Evolutionary conservation across 164 flowering plant species (phyloP).

Genomic region (grape (Vitis vinifera)): DNA sequence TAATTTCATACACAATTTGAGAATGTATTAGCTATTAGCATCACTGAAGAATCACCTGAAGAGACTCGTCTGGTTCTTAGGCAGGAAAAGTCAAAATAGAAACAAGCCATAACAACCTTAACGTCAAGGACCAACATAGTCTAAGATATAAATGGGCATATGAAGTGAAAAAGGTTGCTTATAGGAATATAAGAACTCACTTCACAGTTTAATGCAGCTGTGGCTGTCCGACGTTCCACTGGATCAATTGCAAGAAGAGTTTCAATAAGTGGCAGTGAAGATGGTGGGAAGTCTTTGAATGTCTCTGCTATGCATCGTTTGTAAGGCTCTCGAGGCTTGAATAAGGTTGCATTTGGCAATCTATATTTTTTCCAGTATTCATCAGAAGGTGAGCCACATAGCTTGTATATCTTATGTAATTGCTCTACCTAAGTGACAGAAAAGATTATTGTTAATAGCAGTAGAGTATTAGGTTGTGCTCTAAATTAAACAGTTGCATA

Average conservation of each 20-base stretch:
- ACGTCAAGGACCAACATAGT: background rate
- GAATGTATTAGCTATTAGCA: no score
- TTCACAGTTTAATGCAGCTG: constrained; percentile 36
- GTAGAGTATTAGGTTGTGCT: background rate
- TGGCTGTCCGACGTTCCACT: constrained; percentile 39
- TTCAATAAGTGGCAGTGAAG: constrained; percentile 40
- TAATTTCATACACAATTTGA: no score
- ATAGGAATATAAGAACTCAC: constrained; percentile 18
- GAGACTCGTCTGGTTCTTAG: background rate
- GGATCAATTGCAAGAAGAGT: constrained; percentile 53
- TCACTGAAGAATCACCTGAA: background rate
- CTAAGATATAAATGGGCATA: background rate
- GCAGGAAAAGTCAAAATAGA: background rate
- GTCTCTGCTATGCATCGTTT: constrained; percentile 38
- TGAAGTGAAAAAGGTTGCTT: background rate
- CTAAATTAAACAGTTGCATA: background rate
- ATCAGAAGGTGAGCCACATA: constrained; percentile 76
- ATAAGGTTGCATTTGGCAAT: constrained; percentile 60
- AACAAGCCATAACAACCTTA: background rate
- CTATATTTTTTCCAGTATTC: constrained; percentile 62
- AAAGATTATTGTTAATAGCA: background rate
- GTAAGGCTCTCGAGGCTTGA: constrained; percentile 43
- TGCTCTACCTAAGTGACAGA: constrained; percentile 56
- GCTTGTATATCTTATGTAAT: constrained; percentile 66
- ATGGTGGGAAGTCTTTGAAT: constrained; percentile 42